These are phyloP conservation scores for Seiridium unicorne DNA, from an alignment of 2,329 filamentous ascomycete genomes.

Conservation along the genomic window DNA sequence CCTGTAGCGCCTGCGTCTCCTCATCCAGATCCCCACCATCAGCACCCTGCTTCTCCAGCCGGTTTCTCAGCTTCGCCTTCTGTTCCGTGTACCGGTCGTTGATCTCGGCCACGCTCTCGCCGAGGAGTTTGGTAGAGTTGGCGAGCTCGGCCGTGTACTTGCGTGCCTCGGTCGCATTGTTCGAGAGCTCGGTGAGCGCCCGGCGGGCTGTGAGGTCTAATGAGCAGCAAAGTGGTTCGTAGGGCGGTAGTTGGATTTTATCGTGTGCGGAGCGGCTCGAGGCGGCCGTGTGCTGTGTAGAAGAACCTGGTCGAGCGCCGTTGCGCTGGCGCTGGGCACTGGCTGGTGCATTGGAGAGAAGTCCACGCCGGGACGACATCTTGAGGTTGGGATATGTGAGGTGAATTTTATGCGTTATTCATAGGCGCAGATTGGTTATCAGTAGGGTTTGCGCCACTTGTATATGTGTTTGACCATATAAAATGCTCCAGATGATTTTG, in stretches of 20 bases:
- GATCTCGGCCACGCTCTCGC: conserved; percentile 43
- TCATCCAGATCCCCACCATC: conserved; percentile 23
- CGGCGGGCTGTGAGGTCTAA: conserved; percentile 38
- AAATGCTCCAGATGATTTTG: too few species aligned
- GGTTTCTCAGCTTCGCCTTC: conserved; percentile 30
- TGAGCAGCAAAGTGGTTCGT: conserved; percentile 47
- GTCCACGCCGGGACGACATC: conserved; percentile 17
- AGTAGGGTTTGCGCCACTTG: too few species aligned
- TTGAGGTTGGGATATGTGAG: not conserved
- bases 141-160: conserved; percentile 46
- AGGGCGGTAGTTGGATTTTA: conserved; percentile 41
- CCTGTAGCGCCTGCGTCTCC: conserved; percentile 36
- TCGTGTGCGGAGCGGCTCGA: not conserved
- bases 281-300: too few species aligned
- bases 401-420: not conserved
- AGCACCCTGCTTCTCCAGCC: conserved; percentile 20
- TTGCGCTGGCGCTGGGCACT: conserved; percentile 12
- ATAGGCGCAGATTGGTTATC: too few species aligned
- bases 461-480: too few species aligned
- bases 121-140: conserved; percentile 41
- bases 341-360: conserved; percentile 16
- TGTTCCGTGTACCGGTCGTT: conserved; percentile 44
- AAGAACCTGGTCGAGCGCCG: conserved; percentile 7
- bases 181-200: conserved; percentile 41
- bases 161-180: conserved; percentile 33